A percentile compares a stretch with the other conserved stretches of the same genome.
Conservation (phyloP, 148 eudicot genomes). For the Camellia sinensis region DNA sequence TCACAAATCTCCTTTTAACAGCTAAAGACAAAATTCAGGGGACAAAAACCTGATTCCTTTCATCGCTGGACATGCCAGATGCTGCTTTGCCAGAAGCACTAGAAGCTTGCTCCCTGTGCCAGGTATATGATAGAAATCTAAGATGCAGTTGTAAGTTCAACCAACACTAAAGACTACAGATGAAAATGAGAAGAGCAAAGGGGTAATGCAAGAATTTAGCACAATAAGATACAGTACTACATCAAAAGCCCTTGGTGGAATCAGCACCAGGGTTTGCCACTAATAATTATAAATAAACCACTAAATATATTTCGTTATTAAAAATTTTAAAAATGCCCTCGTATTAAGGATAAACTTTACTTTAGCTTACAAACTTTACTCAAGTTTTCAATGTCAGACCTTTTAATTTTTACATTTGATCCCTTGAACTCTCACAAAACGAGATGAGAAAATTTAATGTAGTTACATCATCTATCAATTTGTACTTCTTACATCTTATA, state of each 20-base stretch:
- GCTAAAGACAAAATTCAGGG: constrained; percentile 4
- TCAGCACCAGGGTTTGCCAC: neutral
- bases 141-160: neutral
- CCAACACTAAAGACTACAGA: neutral
- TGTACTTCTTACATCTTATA: neutral
- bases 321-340: neutral
- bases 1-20: neutral
- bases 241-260: neutral
- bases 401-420: neutral
- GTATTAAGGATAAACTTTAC: neutral
- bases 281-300: neutral
- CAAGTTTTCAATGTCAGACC: neutral
- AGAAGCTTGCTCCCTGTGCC: constrained; percentile 87
- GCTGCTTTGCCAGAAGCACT: constrained; percentile 86
- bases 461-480: neutral
- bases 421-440: neutral
- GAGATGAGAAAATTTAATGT: neutral
- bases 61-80: constrained; percentile 89
- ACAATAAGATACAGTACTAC: neutral
- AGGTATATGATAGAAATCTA: constrained; percentile 3
- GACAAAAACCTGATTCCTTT: constrained; percentile 66
- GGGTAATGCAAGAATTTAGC: neutral
- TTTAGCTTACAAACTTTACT: neutral
- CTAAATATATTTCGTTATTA: neutral
- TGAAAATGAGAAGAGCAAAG: neutral